A percentile compares a stretch with the other conserved stretches of the same genome.
Evolutionary conservation across 345 rosid species (phyloP).

Genomic region (Viola odorata): DNA sequence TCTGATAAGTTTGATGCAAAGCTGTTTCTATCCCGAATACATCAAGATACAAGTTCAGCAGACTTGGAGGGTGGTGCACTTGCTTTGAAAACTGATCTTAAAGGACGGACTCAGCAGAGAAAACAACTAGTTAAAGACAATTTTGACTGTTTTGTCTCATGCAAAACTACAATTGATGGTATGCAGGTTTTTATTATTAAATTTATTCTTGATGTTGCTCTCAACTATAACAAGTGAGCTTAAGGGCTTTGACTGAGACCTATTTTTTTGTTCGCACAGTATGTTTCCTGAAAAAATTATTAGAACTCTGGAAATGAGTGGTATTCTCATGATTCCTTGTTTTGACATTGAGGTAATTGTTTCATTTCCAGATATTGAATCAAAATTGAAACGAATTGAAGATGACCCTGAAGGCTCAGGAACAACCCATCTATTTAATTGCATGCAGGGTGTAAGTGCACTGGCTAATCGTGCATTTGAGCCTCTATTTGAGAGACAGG

Average conservation of each 20-base stretch:
- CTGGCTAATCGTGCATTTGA: slow-evolving; percentile 79
- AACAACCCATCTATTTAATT: slow-evolving; percentile 70
- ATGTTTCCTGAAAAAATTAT: slow-evolving; percentile 3
- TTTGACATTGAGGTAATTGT: slow-evolving; percentile 20
- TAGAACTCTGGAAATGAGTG: background rate
- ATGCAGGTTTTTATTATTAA: slow-evolving; percentile 21
- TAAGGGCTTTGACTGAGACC: slow-evolving; percentile 7
- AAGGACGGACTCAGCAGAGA: slow-evolving; percentile 85
- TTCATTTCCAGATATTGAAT: slow-evolving; percentile 67
- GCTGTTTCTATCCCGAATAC: slow-evolving; percentile 86
- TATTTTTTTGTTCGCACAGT: slow-evolving; percentile 7
- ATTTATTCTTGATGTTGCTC: slow-evolving; percentile 12
- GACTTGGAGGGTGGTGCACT: slow-evolving; percentile 94
- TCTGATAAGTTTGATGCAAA: slow-evolving; percentile 33
- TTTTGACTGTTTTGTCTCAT: slow-evolving; percentile 71
- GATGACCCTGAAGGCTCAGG: slow-evolving; percentile 97
- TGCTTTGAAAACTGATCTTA: slow-evolving; percentile 87
- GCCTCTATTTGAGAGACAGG: slow-evolving; percentile 99
- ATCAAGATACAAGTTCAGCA: slow-evolving; percentile 71
- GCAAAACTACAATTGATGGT: slow-evolving; percentile 99
- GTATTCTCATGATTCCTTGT: background rate
- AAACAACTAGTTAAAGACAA: slow-evolving; percentile 95
- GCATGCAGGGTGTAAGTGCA: slow-evolving; percentile 79
- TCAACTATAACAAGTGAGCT: no score
- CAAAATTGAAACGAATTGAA: slow-evolving; percentile 90